These are phyloP conservation scores for Tricholoma saponaceum DNA, from an alignment of 768 basidiomycete species.

Conservation along the genomic window DNA sequence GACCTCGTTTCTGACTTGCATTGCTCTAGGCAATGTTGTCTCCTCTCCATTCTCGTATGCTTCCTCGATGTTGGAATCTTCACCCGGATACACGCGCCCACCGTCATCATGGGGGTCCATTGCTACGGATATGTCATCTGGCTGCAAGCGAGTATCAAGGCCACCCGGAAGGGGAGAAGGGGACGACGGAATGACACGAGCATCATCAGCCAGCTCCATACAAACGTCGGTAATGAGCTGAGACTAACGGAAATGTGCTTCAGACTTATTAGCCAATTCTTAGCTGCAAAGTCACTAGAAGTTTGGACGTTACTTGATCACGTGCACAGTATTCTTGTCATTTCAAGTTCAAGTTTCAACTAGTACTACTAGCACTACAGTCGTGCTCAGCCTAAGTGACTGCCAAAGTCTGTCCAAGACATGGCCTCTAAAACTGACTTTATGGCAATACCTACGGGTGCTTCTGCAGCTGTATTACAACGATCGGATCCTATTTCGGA, in stretches of 20 bases:
- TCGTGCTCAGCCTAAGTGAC: no score
- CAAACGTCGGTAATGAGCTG: constrained; percentile 1
- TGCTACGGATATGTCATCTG: constrained; percentile 3
- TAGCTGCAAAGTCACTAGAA: not conserved
- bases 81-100: not conserved
- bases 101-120: constrained; percentile 1
- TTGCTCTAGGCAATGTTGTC: not conserved
- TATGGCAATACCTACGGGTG: constrained; percentile 44
- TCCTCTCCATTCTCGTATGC: not conserved
- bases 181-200: constrained; percentile 20
- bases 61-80: not conserved
- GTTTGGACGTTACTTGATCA: not conserved
- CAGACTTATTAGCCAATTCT: no score
- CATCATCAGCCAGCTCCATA: constrained; percentile 18
- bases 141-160: not conserved
- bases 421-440: constrained; percentile 8
- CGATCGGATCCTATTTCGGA: constrained; percentile 69
- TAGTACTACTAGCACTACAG: not conserved
- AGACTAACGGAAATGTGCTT: constrained; percentile 6
- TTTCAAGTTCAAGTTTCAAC: not conserved
- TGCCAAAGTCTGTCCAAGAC: not conserved
- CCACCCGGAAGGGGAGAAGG: constrained; percentile 15
- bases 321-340: not conserved
- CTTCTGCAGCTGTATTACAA: constrained; percentile 74
- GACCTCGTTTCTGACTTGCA: not conserved